These are phyloP conservation scores for Camellia oleifera DNA, from an alignment of 179 eudicot species.

Conservation along the genomic window DNA sequence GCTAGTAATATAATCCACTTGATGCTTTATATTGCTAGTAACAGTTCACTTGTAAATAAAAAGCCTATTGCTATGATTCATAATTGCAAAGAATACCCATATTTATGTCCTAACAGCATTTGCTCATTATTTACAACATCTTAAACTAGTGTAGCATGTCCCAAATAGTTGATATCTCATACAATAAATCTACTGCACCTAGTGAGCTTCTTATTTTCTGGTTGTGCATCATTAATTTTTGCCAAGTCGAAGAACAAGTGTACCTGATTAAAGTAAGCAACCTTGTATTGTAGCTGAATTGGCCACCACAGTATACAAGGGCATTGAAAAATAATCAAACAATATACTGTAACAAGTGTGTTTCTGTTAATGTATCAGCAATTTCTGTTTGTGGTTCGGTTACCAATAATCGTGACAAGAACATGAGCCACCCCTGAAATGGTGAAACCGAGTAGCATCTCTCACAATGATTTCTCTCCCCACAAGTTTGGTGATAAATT, in stretches of 20 bases:
- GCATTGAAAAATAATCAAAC: background rate
- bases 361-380: background rate
- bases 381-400: background rate
- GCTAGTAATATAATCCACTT: too few relatives aligned
- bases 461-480: conserved; percentile 47
- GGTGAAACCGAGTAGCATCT: conserved; percentile 60
- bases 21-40: too few relatives aligned
- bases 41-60: too few relatives aligned
- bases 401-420: conserved; percentile 59
- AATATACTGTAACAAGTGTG: background rate
- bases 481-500: conserved; percentile 49
- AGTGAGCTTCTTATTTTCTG: background rate
- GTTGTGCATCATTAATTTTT: background rate
- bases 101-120: too few relatives aligned
- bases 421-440: conserved; percentile 48
- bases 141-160: too few relatives aligned
- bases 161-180: too few relatives aligned
- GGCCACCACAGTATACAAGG: background rate
- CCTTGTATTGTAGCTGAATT: background rate
- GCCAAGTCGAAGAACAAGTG: background rate
- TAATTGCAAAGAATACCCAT: too few relatives aligned
- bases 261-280: background rate
- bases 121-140: too few relatives aligned
- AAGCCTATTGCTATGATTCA: too few relatives aligned
- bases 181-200: too few relatives aligned